Percentiles rank a stretch among this genome's conserved stretches.
phyloP scores from a whole-genome alignment of 257 asterid genomes.

The Rhazya stricta region DNA sequence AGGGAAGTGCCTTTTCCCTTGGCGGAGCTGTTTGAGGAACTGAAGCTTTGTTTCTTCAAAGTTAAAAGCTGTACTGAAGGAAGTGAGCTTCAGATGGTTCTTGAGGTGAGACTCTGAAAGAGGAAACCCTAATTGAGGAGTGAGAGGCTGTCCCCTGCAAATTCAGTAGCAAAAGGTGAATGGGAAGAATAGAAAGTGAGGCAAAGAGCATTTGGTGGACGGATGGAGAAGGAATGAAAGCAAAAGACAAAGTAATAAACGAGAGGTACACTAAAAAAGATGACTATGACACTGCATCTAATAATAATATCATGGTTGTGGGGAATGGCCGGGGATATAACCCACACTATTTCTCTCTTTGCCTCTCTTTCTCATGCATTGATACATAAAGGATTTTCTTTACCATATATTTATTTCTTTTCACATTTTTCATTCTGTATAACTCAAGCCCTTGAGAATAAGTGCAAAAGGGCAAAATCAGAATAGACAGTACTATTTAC shows the following conservation, averaged over 20 bases:
- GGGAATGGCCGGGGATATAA: conserved; percentile 26
- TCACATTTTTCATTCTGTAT: conserved; percentile 3
- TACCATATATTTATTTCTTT: conserved; percentile 2
- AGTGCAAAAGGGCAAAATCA: neutral
- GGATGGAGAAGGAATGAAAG: conserved; percentile 58
- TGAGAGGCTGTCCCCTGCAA: conserved; percentile 25
- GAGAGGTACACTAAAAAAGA: conserved; percentile 59
- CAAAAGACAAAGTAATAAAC: conserved; percentile 66
- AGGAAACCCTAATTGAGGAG: conserved; percentile 37
- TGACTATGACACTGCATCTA: conserved; percentile 59
- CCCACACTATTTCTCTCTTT: conserved; percentile 21
- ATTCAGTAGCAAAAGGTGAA: conserved; percentile 20
- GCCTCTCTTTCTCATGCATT: conserved; percentile 34
- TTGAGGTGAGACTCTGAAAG: conserved; percentile 8
- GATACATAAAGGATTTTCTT: neutral
- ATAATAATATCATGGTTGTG: conserved; percentile 43
- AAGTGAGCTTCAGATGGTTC: conserved; percentile 12
- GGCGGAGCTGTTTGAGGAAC: conserved; percentile 15
- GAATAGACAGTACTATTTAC: neutral
- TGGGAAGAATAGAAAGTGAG: conserved; percentile 21
- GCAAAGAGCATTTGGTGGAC: conserved; percentile 51
- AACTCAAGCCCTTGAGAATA: neutral
- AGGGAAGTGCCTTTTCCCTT: conserved; percentile 21
- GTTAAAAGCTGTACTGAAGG: conserved; percentile 10
- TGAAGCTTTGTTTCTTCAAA: conserved; percentile 20